These are phyloP conservation scores for Leucosporidium creatinivorum DNA, from an alignment of 768 basidiomycete genomes.

Conservation along the genomic window DNA sequence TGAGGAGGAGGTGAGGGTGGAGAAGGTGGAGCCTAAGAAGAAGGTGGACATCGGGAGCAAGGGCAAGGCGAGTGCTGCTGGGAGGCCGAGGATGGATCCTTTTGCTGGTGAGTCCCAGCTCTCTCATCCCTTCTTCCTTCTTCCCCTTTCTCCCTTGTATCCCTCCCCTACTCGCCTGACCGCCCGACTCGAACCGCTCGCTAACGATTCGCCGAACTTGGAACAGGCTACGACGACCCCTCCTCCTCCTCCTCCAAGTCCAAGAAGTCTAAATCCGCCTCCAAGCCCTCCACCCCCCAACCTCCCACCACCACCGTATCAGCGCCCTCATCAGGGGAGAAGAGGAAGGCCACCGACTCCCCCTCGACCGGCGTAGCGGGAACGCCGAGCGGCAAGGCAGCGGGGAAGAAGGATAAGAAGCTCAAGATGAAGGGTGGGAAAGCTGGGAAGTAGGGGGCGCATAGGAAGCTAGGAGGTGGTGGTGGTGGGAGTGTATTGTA, in stretches of 20 bases:
- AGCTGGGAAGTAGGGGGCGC: no score
- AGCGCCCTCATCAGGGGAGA: no score
- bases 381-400: no score
- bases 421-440: no score
- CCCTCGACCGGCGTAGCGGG: no score
- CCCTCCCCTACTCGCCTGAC: not conserved
- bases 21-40: not conserved
- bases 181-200: not conserved
- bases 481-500: no score
- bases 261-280: not conserved
- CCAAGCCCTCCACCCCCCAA: not conserved
- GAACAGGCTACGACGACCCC: not conserved
- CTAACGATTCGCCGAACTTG: not conserved
- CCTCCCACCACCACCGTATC: not conserved
- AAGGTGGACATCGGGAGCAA: constrained; percentile 40
- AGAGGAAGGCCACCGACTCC: no score
- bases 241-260: not conserved
- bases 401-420: no score
- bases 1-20: not conserved
- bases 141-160: not conserved
- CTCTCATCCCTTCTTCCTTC: not conserved
- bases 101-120: constrained; percentile 53
- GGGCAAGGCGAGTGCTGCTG: not conserved
- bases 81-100: constrained; percentile 48
- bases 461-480: no score